Percentiles rank a stretch among this genome's conserved stretches.
Evolutionary conservation across 208 protist genomes (phyloP).

Genomic region (Naegleria fowleri): DNA sequence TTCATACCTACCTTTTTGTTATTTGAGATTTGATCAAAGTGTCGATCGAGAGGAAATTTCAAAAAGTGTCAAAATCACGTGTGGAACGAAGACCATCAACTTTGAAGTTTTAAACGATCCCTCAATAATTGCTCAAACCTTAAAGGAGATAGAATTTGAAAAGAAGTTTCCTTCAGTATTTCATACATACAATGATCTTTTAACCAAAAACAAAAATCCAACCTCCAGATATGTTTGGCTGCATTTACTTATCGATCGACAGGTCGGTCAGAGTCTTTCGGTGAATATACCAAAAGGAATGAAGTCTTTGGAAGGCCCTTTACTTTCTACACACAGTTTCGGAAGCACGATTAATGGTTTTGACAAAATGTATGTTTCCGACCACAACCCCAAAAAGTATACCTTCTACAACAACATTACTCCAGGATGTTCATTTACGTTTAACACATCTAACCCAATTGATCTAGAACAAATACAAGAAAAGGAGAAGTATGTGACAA

Average conservation of each 20-base stretch:
- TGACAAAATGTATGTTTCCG: neutral
- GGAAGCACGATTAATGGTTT: neutral
- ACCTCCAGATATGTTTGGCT: neutral
- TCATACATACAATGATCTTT: neutral
- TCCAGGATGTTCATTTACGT: neutral
- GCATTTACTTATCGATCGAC: too few species aligned
- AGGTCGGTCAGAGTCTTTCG: neutral
- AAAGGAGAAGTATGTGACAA: neutral
- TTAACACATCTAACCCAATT: neutral
- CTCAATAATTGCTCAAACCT: neutral
- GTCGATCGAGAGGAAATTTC: neutral
- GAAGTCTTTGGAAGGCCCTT: neutral
- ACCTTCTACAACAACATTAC: neutral
- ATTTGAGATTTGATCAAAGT: neutral
- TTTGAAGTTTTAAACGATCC: neutral
- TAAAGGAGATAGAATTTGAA: neutral
- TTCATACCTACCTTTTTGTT: neutral
- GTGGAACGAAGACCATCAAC: neutral
- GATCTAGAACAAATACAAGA: neutral
- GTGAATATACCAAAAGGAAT: neutral
- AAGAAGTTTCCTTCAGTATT: neutral
- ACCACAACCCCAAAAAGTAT: neutral
- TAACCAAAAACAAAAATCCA: neutral
- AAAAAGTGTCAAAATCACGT: neutral
- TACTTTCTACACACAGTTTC: neutral